Percentiles rank a stretch among this genome's conserved stretches.
phyloP scores from a whole-genome alignment of 2,329 filamentous ascomycete genomes.

The Monilinia vaccinii-corymbosi region DNA sequence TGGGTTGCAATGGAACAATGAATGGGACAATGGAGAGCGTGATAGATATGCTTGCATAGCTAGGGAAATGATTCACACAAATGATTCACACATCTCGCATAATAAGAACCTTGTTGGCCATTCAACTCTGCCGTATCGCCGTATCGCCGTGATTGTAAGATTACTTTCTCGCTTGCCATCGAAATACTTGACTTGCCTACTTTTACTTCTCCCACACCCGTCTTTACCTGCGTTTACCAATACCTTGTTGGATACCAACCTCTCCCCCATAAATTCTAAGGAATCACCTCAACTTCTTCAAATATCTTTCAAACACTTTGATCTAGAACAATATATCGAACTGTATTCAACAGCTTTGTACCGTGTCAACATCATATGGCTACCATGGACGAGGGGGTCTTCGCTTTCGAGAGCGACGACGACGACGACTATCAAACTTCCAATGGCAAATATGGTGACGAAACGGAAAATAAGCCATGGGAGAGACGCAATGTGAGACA shows the following conservation, averaged over 20 bases:
- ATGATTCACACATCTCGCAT: too few species aligned
- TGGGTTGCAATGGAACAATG: not conserved
- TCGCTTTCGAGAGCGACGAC: not conserved
- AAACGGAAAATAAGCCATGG: not conserved
- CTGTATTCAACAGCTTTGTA: not conserved
- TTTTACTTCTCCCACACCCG: not conserved
- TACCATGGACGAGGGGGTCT: not conserved
- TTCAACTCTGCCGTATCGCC: not conserved
- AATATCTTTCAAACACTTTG: not conserved
- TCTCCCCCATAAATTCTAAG: not conserved
- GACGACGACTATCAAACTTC: not conserved
- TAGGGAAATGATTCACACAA: too few species aligned
- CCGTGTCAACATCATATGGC: not conserved
- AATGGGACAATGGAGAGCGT: not conserved
- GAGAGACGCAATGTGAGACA: not conserved
- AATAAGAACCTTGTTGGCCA: not conserved
- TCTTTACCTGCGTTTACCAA: too few species aligned
- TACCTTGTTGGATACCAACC: not conserved
- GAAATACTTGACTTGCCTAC: not conserved
- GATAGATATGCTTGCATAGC: too few species aligned
- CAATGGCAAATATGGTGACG: not conserved
- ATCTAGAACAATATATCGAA: not conserved
- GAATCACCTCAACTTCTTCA: not conserved
- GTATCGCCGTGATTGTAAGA: not conserved
- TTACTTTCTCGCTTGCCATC: not conserved